phyloP scores from a whole-genome alignment of 257 asterid genomes.

The Coffea canephora region DNA sequence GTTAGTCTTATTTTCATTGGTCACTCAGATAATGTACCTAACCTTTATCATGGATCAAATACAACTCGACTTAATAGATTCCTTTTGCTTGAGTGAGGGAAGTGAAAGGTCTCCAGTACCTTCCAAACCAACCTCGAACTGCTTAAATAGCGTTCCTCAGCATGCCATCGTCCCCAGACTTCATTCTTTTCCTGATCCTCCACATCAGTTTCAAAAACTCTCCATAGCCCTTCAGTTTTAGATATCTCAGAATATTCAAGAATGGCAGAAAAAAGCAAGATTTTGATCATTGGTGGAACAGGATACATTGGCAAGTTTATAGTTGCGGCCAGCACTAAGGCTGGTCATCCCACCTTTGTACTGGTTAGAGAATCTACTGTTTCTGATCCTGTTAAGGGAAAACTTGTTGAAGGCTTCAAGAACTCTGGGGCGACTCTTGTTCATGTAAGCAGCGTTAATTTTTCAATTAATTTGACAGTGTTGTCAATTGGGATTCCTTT shows the following conservation, averaged over 20 bases:
- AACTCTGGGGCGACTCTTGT: conserved; percentile 55
- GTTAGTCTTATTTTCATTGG: neutral
- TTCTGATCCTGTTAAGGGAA: conserved; percentile 64
- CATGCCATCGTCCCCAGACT: neutral
- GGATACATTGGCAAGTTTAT: conserved; percentile 80
- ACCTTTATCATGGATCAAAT: neutral
- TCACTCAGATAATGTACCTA: neutral
- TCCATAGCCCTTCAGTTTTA: neutral
- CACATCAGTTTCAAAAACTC: neutral
- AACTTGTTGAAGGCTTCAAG: conserved; percentile 57
- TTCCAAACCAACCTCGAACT: neutral
- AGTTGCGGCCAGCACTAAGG: conserved; percentile 61
- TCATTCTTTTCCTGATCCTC: neutral
- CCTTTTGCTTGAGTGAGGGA: neutral
- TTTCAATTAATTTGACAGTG: neutral
- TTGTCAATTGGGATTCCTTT: neutral
- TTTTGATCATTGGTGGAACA: conserved; percentile 82
- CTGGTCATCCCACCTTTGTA: conserved; percentile 72
- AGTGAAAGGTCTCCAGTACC: neutral
- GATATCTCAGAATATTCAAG: neutral
- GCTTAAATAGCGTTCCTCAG: neutral
- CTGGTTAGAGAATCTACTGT: conserved; percentile 50
- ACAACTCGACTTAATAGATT: neutral
- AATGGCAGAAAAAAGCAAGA: conserved; percentile 78
- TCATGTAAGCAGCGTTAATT: conserved; percentile 31